Evolutionary conservation across 2,329 filamentous ascomycete species (phyloP).

Genomic region (Madurella mycetomatis): DNA sequence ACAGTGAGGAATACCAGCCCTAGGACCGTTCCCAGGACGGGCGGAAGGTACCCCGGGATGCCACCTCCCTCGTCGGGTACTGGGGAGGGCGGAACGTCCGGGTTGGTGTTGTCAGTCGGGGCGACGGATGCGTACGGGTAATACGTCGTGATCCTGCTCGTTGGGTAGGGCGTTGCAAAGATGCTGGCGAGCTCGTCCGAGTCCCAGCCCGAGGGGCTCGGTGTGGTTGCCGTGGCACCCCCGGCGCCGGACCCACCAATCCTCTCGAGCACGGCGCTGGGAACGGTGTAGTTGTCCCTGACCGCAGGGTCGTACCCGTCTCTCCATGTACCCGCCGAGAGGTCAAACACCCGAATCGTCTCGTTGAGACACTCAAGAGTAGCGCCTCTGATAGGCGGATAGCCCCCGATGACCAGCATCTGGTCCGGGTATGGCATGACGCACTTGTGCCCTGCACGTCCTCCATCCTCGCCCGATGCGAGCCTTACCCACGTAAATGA

Average conservation of each 20-base stretch:
- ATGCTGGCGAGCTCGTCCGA: conserved; percentile 44
- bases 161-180: conserved; percentile 53
- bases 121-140: conserved; percentile 52
- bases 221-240: conserved; percentile 64
- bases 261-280: conserved; percentile 54
- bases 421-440: conserved; percentile 72
- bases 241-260: conserved; percentile 66
- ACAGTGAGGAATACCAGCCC: conserved; percentile 54
- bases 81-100: conserved; percentile 15
- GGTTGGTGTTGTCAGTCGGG: conserved; percentile 29
- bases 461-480: conserved; percentile 41
- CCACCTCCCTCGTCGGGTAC: conserved; percentile 27
- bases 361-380: conserved; percentile 44
- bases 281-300: conserved; percentile 66
- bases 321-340: conserved; percentile 65
- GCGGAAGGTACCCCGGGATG: conserved; percentile 54
- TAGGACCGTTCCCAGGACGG: conserved; percentile 58
- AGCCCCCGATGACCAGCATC: conserved; percentile 74
- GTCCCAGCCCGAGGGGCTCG: conserved; percentile 55
- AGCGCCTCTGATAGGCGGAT: conserved; percentile 34
- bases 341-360: conserved; percentile 66
- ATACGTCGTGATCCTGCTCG: conserved; percentile 51
- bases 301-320: conserved; percentile 63
- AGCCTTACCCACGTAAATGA: conserved; percentile 72
- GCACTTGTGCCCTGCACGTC: conserved; percentile 69